phyloP scores from a whole-genome alignment of 108 stramenopile species.

The Conticribra weissflogii region DNA sequence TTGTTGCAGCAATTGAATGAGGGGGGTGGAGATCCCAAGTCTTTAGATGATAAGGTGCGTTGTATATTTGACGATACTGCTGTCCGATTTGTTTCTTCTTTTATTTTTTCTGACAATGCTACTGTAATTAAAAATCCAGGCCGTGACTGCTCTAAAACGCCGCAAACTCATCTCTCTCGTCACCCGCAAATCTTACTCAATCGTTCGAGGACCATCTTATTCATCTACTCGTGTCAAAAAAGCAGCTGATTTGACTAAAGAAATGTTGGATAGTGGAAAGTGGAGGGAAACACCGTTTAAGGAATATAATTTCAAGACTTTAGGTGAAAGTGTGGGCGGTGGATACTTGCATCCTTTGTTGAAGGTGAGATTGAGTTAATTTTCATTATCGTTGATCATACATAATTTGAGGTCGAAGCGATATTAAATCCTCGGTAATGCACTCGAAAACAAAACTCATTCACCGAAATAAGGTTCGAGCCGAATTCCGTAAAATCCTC shows the following conservation, averaged over 20 bases:
- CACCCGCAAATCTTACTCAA: conserved; percentile 87
- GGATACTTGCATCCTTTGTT: conserved; percentile 95
- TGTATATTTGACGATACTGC: background rate
- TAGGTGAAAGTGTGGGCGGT: conserved; percentile 91
- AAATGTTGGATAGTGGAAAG: conserved; percentile 94
- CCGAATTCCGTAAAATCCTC: conserved; percentile 95
- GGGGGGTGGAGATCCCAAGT: conserved; percentile 47
- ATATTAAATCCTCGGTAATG: too few species aligned
- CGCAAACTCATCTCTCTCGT: conserved; percentile 75
- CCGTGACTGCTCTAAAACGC: conserved; percentile 56
- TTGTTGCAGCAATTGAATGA: conserved; percentile 21
- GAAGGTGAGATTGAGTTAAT: background rate
- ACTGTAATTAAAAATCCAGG: conserved; percentile 8
- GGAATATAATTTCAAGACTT: conserved; percentile 94
- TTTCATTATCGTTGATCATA: conserved; percentile 61
- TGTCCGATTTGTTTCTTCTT: background rate
- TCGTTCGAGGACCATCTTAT: conserved; percentile 85
- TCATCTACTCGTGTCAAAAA: conserved; percentile 86
- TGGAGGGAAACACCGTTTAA: conserved; percentile 95
- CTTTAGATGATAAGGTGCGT: conserved; percentile 59
- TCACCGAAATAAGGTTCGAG: too few species aligned
- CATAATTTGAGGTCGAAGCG: too few species aligned
- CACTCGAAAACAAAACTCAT: too few species aligned
- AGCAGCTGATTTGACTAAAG: conserved; percentile 96
- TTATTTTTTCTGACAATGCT: background rate